Evolutionary conservation across 176 grass and related monocot genomes (phyloP).

Genomic region (Saccharum officinarum): DNA sequence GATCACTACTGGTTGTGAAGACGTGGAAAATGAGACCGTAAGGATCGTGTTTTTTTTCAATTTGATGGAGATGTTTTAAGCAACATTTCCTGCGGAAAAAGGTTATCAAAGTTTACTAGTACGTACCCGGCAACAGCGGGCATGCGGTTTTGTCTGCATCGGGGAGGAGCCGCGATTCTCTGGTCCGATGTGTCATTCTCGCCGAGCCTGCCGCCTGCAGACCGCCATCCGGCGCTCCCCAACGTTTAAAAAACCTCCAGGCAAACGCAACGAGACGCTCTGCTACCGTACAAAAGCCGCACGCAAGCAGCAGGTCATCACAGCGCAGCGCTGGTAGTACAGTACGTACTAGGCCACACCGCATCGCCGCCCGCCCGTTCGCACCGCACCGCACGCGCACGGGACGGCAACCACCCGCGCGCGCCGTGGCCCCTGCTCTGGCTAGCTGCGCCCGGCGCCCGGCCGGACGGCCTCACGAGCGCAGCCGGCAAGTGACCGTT

Average conservation of each 20-base stretch:
- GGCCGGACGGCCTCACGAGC: not conserved
- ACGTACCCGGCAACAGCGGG: not conserved
- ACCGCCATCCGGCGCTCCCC: not conserved
- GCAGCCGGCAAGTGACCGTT: conserved; percentile 3
- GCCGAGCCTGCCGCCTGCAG: not conserved
- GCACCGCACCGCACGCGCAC: not conserved
- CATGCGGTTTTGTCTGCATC: conserved; percentile 25
- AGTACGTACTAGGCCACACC: not conserved
- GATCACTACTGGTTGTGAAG: no score
- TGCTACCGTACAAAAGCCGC: conserved; percentile 21
- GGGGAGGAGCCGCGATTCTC: not conserved
- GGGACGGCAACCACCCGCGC: not conserved
- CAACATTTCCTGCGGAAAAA: no score
- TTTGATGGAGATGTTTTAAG: no score
- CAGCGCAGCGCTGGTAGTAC: not conserved
- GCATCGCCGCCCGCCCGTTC: not conserved
- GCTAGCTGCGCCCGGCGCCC: no score
- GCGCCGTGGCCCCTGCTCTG: no score
- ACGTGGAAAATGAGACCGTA: not conserved
- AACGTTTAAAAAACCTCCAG: conserved; percentile 30
- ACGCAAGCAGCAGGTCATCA: not conserved
- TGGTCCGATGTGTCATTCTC: conserved; percentile 36
- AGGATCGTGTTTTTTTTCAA: no score
- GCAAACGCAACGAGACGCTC: not conserved
- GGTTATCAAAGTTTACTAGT: not conserved